Percentiles rank a stretch among this genome's conserved stretches.
Evolutionary conservation across 75 land plant genomes (phyloP).

Genomic region (Larix kaempferi): DNA sequence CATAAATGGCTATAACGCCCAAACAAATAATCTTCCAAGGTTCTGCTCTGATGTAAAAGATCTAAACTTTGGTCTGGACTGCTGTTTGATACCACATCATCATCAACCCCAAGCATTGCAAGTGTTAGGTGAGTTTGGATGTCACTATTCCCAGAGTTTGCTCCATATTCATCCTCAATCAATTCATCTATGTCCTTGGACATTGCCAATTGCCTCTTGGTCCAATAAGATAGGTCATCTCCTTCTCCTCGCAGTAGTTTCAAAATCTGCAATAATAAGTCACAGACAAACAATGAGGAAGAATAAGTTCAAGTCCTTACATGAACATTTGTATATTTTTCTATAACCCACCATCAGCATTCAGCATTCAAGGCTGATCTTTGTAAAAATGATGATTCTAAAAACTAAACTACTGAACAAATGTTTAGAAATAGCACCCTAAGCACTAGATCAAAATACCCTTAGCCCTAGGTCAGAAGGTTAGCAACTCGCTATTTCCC

Average conservation of each 20-base stretch:
- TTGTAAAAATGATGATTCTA: no score
- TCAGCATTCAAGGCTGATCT: no score
- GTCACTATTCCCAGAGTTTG: slow-evolving; percentile 7
- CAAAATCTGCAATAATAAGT: slow-evolving; percentile 41
- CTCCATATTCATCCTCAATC: slow-evolving; percentile 38
- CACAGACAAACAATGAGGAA: not conserved
- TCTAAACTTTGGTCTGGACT: slow-evolving; percentile 45
- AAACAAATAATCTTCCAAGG: slow-evolving; percentile 51
- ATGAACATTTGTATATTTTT: not conserved
- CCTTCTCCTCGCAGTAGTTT: slow-evolving; percentile 57
- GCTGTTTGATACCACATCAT: slow-evolving; percentile 42
- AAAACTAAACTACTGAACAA: not conserved
- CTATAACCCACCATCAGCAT: no score
- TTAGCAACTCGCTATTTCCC: not conserved
- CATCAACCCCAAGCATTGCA: slow-evolving; percentile 73
- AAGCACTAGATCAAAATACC: not conserved
- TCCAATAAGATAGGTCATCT: slow-evolving; percentile 22
- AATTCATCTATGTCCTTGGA: slow-evolving; percentile 16
- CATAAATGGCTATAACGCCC: slow-evolving; percentile 34
- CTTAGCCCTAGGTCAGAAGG: not conserved
- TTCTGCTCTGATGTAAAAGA: slow-evolving; percentile 22
- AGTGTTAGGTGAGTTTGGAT: slow-evolving; percentile 57
- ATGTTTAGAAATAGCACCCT: not conserved
- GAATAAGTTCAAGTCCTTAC: not conserved
- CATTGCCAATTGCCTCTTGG: slow-evolving; percentile 7